Evolutionary conservation across 1,139 yeast genomes (phyloP), one percentile per base, ranked within the genome.

Genomic region (Geotrichum armillariae): DNA sequence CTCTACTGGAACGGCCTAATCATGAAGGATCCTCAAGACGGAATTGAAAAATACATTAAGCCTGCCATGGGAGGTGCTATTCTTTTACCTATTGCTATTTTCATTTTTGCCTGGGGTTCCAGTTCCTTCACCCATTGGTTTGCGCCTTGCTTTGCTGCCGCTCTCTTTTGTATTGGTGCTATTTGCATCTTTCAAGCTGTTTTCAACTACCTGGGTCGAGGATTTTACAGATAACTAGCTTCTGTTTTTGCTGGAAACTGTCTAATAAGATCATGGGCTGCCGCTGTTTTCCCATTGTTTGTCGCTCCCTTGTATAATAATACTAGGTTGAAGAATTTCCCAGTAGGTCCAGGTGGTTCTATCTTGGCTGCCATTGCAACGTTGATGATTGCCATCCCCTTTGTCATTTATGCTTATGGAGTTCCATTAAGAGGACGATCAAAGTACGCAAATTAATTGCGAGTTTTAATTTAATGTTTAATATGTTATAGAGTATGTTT

Each of bases 61-160:
- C 57, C 58, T 8, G 73, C 79, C 11, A 73, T 78, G 58, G 56
- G 70, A 44, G 82, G 79, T 25, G 80, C 90, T 1, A 64, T 84
- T 31, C 75, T 80, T 21, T 70, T 85, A 53, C 91, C 91, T n/a
- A 71, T 80, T 32, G 76, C 88, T 0, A 72, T 86, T 52, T 84
- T 86, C 66, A 84, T 94, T 88, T 73, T 85, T 54, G 94, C 85
- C 11, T 87, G 95, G 95, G 75, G 89, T 3, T 78, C 88, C 4
- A 76, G 79, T 61, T 56, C 57, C 2, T 54, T 60, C 2, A 79
- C 85, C 29, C 94, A 86, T 66, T 88, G 94, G 94, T 81, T 85
- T 72, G 85, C 82, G 14, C 90, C 95, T 11, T 74, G 83, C 40
- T 79, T 85, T 31, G 82, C 91, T 0, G 91, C 34, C 6, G 6